Base-by-base conservation (phyloP, 345 rosid genomes). In the Dipteronia dyeriana region DNA sequence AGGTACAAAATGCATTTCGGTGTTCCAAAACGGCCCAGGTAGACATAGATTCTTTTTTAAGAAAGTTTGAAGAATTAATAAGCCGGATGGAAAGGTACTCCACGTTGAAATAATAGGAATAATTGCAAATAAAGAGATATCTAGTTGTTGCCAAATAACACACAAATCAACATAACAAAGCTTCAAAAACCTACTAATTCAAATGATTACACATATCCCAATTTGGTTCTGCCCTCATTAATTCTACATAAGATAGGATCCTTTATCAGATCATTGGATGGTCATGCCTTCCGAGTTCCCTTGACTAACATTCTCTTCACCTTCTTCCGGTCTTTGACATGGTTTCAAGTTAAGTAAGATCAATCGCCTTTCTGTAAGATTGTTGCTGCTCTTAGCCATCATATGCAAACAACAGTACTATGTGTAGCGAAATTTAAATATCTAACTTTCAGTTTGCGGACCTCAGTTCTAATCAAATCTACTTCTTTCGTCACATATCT, bases 381-480 rank as follows among this genome's bases (percentile, higher is more conserved):
- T 45, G 53, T 25, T 25, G 9, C 38, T 34, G 34, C 65, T 25
- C 4, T 60, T 43, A 62, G 68, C 5, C 38, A 63, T 17, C 51
- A 53, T 41, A 34, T 14, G 57, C 68, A 60, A 51, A 66, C 7
- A 20, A 17, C 9, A 31, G 26, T 3, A 23, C 9, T 31, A 34
- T 8, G 8, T 34, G 38, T 34, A 34, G 38, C 38, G 1, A 34
- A 34, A 34, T 34, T 34, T 34, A 34, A 34, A 34, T 34, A 31
- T 31, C 14, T 17, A 31, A 5, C 16, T 14, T 17, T 65, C 43
- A 25, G 62, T 22, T 39, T 39, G 56, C 5, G 11, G 43, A 67
- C 62, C 63, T 56, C 64, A 80, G 63, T 4, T 25, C 64, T 45
- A 39, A 9, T 25, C 72, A 34, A 70, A 34, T 53, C 62, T 22